Evolutionary conservation across 2,329 filamentous ascomycete species (phyloP), one percentile per base, ranked within the genome.

Genomic region (Ophiostoma australiae): DNA sequence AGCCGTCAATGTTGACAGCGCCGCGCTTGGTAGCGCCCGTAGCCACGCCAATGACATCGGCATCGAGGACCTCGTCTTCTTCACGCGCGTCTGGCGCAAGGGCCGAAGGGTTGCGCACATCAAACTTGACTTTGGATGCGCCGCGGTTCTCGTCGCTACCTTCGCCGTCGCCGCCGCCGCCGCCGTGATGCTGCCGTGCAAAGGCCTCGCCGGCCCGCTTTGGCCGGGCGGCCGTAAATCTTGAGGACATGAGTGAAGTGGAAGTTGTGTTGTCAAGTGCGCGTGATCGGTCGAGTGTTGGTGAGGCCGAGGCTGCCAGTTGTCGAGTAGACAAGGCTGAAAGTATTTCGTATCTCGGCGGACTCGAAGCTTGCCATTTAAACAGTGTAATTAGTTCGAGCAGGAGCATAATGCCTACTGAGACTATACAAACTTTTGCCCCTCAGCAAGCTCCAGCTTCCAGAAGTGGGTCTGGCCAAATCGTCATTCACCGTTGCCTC

Each of bases 1-100:
- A 99, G 69, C 95, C 95, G 77, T 98, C 95, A 58, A 99, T 89
- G 77, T 98, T 97, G 70, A 99, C 92, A 0, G 94, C 95, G 75
- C 94, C 94, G 73, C 95, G 92, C 79, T 97, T 97, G 0, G 93
- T 92, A 41, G 87, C 86, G 11, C 89, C 88, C 1, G 87, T 87
- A 23, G 88, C 85, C 1, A 90, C 91, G 20, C 94, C 93, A 74
- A 98, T 97, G 55, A 97, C 94, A 78, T 98, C 95, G 31, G 94
- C 93, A 69, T 97, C 92, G 10, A 99, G 86, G 37, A 94, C 86
- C 4, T 82, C 82, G 74, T 91, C 91, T 65, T 91, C 89, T 74
- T 92, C 90, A 1, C 87, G 86, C 1, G 89, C 91, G 78, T 96
- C 93, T 1, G 94, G 89, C 1, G 93, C 94, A 4, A 99, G 87